Evolutionary conservation across 345 rosid genomes (phyloP), one percentile per base, ranked within the genome.

Genomic region (Gossypium turneri): DNA sequence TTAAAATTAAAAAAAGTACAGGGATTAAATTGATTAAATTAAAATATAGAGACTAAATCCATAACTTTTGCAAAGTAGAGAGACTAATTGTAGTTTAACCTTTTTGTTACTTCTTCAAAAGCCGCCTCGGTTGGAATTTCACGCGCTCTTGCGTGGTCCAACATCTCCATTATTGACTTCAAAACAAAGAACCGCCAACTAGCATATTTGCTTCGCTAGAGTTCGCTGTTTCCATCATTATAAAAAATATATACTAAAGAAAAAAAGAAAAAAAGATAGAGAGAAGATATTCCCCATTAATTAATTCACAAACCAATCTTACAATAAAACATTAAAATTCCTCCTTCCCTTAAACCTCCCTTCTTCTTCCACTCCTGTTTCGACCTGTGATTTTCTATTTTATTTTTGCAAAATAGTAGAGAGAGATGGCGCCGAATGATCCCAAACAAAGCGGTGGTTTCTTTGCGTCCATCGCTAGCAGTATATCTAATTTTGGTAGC

Each of bases 401-500:
- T 34, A 4, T 34, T 34, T 34, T 34, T 34, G 41, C 41, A 34
- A 38, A 3, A 58, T 17, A 57, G 9, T 7, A 27, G 61, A 63
- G 17, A 61, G 69, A 17, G 60, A 92, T 94, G 98, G 92, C 93
- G 81, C 76, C 90, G 29, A 85, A 90, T 63, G 94, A 92, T 84
- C 89, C 94, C 51, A 94, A 87, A 73, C 85, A 81, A 81, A 77
- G 81, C 25, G 86, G 90, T 24, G 97, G 98, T 66, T 90, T 94
- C 90, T 92, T 94, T 82, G 78, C 97, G 0, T 90, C 98, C 51
- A 84, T 94, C 80, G 89, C 94, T 76, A 85, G 90, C 52, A 72
- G 92, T 72, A 78, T 92, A 77, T 86, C 98, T 75, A 94, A 74
- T 86, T 73, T 94, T 58, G 82, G 97, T 12, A 85, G 81, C 73